Percentiles rank a stretch among this genome's conserved stretches.
phyloP scores from a whole-genome alignment of 2,329 filamentous ascomycete genomes.

The Mollisiaceae sp. region DNA sequence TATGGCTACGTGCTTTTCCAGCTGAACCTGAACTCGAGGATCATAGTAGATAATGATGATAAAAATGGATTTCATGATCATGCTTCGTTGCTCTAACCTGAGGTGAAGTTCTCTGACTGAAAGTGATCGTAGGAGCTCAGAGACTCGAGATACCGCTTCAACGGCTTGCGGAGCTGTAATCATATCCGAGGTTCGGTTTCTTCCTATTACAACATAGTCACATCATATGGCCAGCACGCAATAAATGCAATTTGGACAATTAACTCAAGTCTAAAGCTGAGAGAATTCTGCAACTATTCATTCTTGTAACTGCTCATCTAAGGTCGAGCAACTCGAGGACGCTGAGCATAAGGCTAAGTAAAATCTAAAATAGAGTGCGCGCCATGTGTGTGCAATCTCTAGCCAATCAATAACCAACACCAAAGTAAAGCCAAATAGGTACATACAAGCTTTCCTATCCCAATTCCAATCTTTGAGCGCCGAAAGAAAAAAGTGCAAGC shows the following conservation, averaged over 20 bases:
- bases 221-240: not conserved
- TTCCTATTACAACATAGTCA: too few species aligned
- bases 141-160: too few species aligned
- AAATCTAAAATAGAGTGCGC: not conserved
- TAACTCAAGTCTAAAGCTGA: not conserved
- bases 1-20: not conserved
- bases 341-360: not conserved
- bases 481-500: conserved; percentile 1
- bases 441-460: conserved; percentile 16
- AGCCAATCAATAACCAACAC: conserved; percentile 1
- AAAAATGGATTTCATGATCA: not conserved
- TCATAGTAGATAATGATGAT: not conserved
- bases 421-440: not conserved
- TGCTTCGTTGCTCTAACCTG: too few species aligned
- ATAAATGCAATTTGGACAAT: not conserved
- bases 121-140: too few species aligned
- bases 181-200: too few species aligned
- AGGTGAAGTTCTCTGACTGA: too few species aligned
- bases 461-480: not conserved
- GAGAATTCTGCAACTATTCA: conserved; percentile 3
- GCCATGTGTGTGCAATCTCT: not conserved
- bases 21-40: conserved; percentile 6
- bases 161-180: too few species aligned
- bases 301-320: not conserved
- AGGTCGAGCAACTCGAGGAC: not conserved